A percentile compares a stretch with the other conserved stretches of the same genome.
phyloP scores from a whole-genome alignment of 2,329 filamentous ascomycete genomes.

The Chlorencoelia australis region DNA sequence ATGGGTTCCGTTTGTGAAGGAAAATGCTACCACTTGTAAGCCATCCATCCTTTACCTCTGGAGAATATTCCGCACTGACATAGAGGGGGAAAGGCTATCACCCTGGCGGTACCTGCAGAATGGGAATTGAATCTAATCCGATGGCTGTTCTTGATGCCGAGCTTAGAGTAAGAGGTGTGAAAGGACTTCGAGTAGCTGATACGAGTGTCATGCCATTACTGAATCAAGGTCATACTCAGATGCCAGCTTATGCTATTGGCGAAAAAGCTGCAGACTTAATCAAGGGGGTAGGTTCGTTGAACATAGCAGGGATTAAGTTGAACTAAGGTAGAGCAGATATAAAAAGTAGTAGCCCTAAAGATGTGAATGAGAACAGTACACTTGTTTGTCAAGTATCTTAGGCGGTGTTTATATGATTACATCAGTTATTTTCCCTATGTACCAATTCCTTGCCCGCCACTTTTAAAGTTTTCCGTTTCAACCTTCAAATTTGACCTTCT shows the following conservation, averaged over 20 bases:
- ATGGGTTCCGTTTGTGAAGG: conserved; percentile 46
- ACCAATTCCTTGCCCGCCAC: too few relatives aligned
- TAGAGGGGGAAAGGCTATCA: conserved; percentile 50
- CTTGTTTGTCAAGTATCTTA: too few relatives aligned
- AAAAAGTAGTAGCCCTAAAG: too few relatives aligned
- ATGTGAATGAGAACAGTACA: too few relatives aligned
- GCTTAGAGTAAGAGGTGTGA: conserved; percentile 18
- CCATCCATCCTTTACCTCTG: conserved; percentile 5
- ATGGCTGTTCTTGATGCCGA: conserved; percentile 28
- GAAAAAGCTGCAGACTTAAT: conserved; percentile 44
- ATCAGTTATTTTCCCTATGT: too few relatives aligned
- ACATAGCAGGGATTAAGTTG: not conserved
- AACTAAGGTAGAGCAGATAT: too few relatives aligned
- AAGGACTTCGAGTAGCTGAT: conserved; percentile 21
- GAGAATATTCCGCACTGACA: too few relatives aligned
- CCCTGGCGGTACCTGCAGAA: conserved; percentile 45
- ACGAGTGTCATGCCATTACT: conserved; percentile 27
- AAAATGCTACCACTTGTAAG: conserved; percentile 51
- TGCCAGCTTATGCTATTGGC: conserved; percentile 48
- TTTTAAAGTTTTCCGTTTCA: too few relatives aligned
- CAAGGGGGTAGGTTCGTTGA: conserved; percentile 26
- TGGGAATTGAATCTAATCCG: conserved; percentile 38
- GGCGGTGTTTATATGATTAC: too few relatives aligned
- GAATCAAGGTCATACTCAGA: conserved; percentile 43
- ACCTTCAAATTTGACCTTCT: too few relatives aligned